Evolutionary conservation across 371 early-diverging fungal genomes (phyloP), one percentile per base, ranked within the genome.

Genomic region (Apophysomyces variabilis): DNA sequence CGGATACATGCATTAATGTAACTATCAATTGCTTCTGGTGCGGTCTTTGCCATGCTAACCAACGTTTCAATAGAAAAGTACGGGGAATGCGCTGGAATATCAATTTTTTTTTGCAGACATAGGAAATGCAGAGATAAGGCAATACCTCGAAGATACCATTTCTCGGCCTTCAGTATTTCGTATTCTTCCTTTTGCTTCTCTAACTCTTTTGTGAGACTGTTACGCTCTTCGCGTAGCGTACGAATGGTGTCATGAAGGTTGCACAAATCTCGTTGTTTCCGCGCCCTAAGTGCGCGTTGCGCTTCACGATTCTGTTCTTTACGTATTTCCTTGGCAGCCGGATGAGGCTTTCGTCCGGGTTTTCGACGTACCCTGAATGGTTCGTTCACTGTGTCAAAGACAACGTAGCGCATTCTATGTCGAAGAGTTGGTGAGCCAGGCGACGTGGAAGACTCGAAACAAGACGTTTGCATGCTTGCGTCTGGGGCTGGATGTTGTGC

Each of bases 261-360:
- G 54, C 82, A 72, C 46, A 92, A 77, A 65, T 92, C 89, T 57
- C 84, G 70, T 68, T 92, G 90, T 71, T 91, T 92, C 56, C 93
- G 87, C 66, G 92, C 91, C 46, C 93, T 79, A 73, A 93, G 93
- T 1, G 93, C 93, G 26, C 93, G 83, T 71, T 93, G 93, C 0
- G 93, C 93, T 6, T 91, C 92, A 57, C 93, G 74, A 74, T 93
- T 93, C 68, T 93, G 93, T 21, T 90, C 92, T 59, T 91, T 92
- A 36, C 93, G 86, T 50, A 92, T 84, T 7, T 87, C 87, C 12
- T 87, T 88, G 1, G 88, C 86, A 21, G 87, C 85, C 16, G 88
- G 89, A 61, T 87, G 87, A 12, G 92, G 92, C 75, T 94, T 94
- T 32, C 95, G 79, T 1, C 96, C 96, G 7, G 96, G 93, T 76